These are phyloP conservation scores for Triglochin maritima DNA, from an alignment of 106 monocot species.

Conservation along the genomic window DNA sequence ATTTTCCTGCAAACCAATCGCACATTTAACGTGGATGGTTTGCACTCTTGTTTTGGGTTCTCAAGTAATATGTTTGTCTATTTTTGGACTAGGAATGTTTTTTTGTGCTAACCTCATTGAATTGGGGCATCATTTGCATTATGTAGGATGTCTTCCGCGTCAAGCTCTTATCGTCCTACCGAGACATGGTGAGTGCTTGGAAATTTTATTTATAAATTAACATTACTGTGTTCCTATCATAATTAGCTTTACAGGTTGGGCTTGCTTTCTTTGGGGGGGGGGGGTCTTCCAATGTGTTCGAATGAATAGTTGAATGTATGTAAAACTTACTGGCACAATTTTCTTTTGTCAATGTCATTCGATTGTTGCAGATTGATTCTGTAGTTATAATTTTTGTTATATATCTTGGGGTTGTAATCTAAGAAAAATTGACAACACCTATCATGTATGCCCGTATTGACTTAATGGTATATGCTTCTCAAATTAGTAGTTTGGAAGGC, in stretches of 20 bases:
- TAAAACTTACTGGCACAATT: not conserved
- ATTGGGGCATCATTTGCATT: not conserved
- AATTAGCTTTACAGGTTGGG: not conserved
- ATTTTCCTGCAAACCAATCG: not conserved
- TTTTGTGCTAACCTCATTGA: not conserved
- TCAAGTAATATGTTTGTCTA: not conserved
- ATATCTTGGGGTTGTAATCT: too few relatives aligned
- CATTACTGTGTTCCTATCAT: not conserved
- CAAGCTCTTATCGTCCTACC: constrained; percentile 6
- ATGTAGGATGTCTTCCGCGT: not conserved
- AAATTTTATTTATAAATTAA: not conserved
- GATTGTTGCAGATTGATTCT: too few relatives aligned
- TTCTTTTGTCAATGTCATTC: not conserved
- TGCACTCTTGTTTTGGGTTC: not conserved
- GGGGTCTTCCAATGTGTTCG: too few relatives aligned
- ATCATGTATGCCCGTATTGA: too few relatives aligned
- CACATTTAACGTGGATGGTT: not conserved
- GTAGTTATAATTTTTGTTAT: too few relatives aligned
- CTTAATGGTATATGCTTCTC: too few relatives aligned
- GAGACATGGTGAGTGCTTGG: constrained; percentile 6
- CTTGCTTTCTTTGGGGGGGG: too few relatives aligned
- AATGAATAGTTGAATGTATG: not conserved
- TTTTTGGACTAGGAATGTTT: not conserved
- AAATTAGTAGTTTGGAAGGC: too few relatives aligned
- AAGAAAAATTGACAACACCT: too few relatives aligned